Conservation (phyloP, 2,329 filamentous ascomycete genomes). For the Penicillium oxalicum region DNA sequence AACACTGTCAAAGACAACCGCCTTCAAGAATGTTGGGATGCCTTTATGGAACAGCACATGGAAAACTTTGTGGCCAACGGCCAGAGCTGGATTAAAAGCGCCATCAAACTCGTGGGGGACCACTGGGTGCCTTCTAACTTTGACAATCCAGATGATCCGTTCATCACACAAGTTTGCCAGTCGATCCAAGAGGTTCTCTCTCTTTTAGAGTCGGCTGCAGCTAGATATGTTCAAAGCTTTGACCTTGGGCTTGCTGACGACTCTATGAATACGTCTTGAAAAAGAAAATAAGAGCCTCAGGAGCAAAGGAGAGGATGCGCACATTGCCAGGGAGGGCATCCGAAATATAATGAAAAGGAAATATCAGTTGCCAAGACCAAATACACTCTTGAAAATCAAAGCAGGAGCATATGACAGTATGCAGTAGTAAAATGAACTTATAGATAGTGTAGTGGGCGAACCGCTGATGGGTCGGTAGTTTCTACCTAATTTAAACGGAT, state of each 20-base stretch:
- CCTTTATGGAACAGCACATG: neutral
- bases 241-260: neutral
- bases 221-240: neutral
- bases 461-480: neutral
- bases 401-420: neutral
- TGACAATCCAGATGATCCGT: neutral
- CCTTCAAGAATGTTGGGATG: neutral
- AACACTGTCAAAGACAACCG: neutral
- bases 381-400: neutral
- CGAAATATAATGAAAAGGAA: neutral
- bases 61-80: neutral
- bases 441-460: neutral
- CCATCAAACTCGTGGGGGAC: neutral
- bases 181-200: neutral
- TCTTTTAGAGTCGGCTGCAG: neutral
- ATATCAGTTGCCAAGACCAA: neutral
- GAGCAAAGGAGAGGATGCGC: neutral
- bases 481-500: neutral
- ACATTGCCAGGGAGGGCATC: neutral
- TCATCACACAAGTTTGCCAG: neutral
- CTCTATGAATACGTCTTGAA: neutral
- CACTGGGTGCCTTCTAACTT: neutral
- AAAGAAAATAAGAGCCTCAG: neutral
- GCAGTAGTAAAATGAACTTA: neutral
- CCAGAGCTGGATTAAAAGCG: neutral